A percentile compares a stretch with the other conserved stretches of the same genome.
Conservation (phyloP, 768 basidiomycete genomes). For the Lactifluus echinatus region DNA sequence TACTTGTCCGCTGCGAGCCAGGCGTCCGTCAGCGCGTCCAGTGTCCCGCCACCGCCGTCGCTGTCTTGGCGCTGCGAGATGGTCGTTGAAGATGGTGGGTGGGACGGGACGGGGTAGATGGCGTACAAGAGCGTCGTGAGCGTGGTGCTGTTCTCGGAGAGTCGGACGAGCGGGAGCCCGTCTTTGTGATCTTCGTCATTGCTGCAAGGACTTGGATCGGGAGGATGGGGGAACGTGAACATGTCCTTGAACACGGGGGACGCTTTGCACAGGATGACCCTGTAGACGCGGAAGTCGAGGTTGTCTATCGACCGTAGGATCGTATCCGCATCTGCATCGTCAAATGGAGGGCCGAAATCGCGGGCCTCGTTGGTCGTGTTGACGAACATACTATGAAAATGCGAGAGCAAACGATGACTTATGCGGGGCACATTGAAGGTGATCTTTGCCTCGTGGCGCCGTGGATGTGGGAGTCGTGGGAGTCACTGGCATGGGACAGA, state of each 20-base stretch:
- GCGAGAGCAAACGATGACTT: no score
- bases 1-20: slow-evolving; percentile 5
- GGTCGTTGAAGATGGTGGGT: not conserved
- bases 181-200: slow-evolving; percentile 3
- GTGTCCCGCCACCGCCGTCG: not conserved
- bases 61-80: not conserved
- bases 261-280: slow-evolving; percentile 13
- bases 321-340: slow-evolving; percentile 16
- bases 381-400: not conserved
- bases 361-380: not conserved
- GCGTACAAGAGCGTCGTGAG: not conserved
- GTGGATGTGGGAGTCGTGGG: no score
- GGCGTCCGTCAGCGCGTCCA: not conserved
- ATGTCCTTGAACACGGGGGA: slow-evolving; percentile 14
- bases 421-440: no score
- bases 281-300: slow-evolving; percentile 16
- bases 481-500: no score
- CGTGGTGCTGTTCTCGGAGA: not conserved
- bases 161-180: not conserved
- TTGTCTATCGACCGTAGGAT: slow-evolving; percentile 16
- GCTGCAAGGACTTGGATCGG: not conserved
- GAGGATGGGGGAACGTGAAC: slow-evolving; percentile 4
- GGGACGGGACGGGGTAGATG: not conserved
- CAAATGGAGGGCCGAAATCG: slow-evolving; percentile 8
- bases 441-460: no score